Evolutionary conservation across 2,329 filamentous ascomycete genomes (phyloP), one percentile per base, ranked within the genome.

Genomic region (Cordyceps tenuipes): DNA sequence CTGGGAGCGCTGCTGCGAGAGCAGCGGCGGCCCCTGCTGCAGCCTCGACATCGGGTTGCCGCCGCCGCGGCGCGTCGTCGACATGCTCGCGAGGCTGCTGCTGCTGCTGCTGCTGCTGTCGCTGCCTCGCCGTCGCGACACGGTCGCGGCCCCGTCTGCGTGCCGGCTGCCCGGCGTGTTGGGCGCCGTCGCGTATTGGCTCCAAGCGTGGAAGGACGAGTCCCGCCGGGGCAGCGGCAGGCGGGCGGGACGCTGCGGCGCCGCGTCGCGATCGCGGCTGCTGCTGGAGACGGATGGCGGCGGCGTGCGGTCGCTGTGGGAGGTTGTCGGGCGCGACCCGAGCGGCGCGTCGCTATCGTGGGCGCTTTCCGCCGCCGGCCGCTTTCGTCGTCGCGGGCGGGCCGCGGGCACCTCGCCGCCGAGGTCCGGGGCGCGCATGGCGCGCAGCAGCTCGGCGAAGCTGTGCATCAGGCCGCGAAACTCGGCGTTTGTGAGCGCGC

Each of bases 381-480:
- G 65, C 61, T n/a, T 3, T 43, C 26, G 19, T 15, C 34, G 34
- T 36, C 34, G 34, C 34, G 34, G 34, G 34, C 10, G 34, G 6
- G 34, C 55, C 4, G 21, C 31, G 47, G 48, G 36, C 17, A 36
- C 39, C n/a, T 15, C 36, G 29, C 65, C 65, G 2, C 67, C 66
- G 0, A 81, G 75, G 61, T 87, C 78, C 3, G 90, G 75, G 0
- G 82, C 79, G 31, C 77, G 81, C 89, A 97, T 96, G 19, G 80
- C 82, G 57, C 88, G 84, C 15, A 97, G 76, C 0, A 97, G 77
- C 57, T 89, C 84, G 2, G 92, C 89, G 72, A 97, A 97, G 29
- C 89, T 79, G 60, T 85, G 82, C 91, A 97, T 97, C 34, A 97
- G 77, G 23, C 81, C 76, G 43, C 88, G 81, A 70, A 99, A 97